phyloP scores from a whole-genome alignment of 2,329 filamentous ascomycete species.

The Aspergillus flavus region DNA sequence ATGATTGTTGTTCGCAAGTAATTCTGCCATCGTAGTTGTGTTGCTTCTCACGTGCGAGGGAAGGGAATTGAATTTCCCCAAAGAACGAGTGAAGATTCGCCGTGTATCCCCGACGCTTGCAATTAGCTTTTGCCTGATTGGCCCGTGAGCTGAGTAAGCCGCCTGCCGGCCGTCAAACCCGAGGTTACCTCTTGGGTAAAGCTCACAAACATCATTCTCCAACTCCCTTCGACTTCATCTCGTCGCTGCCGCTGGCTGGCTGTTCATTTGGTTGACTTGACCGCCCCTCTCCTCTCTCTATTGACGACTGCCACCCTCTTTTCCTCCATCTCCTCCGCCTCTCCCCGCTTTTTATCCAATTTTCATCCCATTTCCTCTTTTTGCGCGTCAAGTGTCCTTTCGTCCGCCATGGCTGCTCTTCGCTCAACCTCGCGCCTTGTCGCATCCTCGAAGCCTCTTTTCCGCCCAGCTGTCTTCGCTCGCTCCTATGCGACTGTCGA shows the following conservation, averaged over 20 bases:
- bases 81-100: slow-evolving; percentile 16
- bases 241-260: slow-evolving; percentile 25
- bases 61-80: background rate
- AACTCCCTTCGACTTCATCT: slow-evolving; percentile 21
- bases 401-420: slow-evolving; percentile 50
- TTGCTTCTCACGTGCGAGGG: background rate
- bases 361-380: slow-evolving; percentile 8
- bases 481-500: slow-evolving; percentile 53
- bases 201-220: slow-evolving; percentile 32
- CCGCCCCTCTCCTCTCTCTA: slow-evolving; percentile 8
- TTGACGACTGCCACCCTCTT: slow-evolving; percentile 14
- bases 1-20: background rate
- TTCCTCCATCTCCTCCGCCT: slow-evolving; percentile 4
- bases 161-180: slow-evolving; percentile 36
- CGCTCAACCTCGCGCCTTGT: slow-evolving; percentile 51
- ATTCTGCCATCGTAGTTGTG: background rate
- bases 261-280: slow-evolving; percentile 13
- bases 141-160: slow-evolving; percentile 34
- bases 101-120: slow-evolving; percentile 44
- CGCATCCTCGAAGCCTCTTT: slow-evolving; percentile 46
- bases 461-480: slow-evolving; percentile 43
- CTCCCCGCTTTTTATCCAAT: slow-evolving; percentile 5
- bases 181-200: slow-evolving; percentile 33
- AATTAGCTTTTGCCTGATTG: slow-evolving; percentile 39
- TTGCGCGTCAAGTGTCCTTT: slow-evolving; percentile 15